Percentiles rank a stretch among this genome's conserved stretches.
phyloP scores from a whole-genome alignment of 148 eudicot species.

The Arbutus unedo region DNA sequence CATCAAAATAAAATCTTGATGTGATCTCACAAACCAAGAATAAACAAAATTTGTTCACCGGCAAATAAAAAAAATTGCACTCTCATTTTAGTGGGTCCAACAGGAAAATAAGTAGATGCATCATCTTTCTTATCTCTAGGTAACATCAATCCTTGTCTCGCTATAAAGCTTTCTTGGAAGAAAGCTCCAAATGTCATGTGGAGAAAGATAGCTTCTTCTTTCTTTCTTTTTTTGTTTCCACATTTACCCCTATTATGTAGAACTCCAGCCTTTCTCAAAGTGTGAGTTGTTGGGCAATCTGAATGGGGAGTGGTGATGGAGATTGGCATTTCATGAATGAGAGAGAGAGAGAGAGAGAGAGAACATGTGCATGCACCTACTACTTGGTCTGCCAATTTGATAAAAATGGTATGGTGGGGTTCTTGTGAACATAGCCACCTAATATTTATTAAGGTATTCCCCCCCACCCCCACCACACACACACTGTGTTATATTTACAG shows the following conservation, averaged over 20 bases:
- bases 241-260: not conserved
- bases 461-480: not conserved
- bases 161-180: constrained; percentile 1
- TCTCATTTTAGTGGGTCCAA: not conserved
- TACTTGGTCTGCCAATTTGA: constrained; percentile 3
- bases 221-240: not conserved
- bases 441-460: not conserved
- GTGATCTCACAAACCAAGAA: no score
- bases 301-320: not conserved
- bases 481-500: not conserved
- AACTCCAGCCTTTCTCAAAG: not conserved
- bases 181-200: not conserved
- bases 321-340: not conserved
- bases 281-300: constrained; percentile 14
- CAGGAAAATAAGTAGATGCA: not conserved
- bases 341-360: constrained; percentile 6
- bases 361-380: not conserved
- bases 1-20: no score
- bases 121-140: not conserved
- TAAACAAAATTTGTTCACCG: no score
- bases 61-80: no score
- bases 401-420: not conserved
- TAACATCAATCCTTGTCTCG: constrained; percentile 1
- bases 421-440: constrained; percentile 18
- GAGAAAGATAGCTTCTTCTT: not conserved